A percentile compares a stretch with the other conserved stretches of the same genome.
These are phyloP conservation scores for Raffaelea albimanens DNA, from an alignment of 2,329 filamentous ascomycete genomes.

Conservation along the genomic window DNA sequence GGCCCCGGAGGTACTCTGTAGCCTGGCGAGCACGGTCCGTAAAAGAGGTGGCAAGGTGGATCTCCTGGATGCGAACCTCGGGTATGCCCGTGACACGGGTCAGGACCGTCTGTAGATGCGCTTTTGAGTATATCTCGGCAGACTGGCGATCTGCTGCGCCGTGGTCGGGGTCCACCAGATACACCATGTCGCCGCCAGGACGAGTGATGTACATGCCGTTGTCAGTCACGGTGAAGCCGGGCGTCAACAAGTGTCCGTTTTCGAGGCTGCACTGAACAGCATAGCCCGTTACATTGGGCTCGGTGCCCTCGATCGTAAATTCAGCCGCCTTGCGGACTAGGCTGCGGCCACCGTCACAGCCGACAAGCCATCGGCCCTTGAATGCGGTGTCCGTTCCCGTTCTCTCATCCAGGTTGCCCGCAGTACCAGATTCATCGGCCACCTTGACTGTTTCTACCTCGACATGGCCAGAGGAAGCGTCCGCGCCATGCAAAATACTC, in stretches of 20 bases:
- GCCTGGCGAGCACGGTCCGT: conserved; percentile 19
- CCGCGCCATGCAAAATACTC: too few relatives aligned
- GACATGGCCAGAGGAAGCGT: too few relatives aligned
- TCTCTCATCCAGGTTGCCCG: conserved; percentile 15
- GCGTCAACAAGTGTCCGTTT: too few relatives aligned
- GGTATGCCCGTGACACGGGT: conserved; percentile 13
- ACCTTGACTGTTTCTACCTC: conserved; percentile 15
- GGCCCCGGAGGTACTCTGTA: conserved; percentile 26
- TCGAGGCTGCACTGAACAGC: conserved; percentile 22
- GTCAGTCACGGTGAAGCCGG: conserved; percentile 35
- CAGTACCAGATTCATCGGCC: conserved; percentile 13
- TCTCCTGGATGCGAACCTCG: conserved; percentile 15
- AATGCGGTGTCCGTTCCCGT: conserved; percentile 10
- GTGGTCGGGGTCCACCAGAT: conserved; percentile 14
- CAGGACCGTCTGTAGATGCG: conserved; percentile 16
- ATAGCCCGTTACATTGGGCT: conserved; percentile 26
- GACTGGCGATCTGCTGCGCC: conserved; percentile 11
- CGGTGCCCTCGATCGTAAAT: conserved; percentile 26
- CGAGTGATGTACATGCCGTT: conserved; percentile 18
- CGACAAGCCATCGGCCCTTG: conserved; percentile 26
- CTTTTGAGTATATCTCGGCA: conserved; percentile 4
- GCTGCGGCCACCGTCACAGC: conserved; percentile 32
- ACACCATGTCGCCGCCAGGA: neutral
- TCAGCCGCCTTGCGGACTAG: conserved; percentile 25
- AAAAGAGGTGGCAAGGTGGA: conserved; percentile 17